phyloP scores from a whole-genome alignment of 352 stramenopile species.

The Pythium brachiatum region DNA sequence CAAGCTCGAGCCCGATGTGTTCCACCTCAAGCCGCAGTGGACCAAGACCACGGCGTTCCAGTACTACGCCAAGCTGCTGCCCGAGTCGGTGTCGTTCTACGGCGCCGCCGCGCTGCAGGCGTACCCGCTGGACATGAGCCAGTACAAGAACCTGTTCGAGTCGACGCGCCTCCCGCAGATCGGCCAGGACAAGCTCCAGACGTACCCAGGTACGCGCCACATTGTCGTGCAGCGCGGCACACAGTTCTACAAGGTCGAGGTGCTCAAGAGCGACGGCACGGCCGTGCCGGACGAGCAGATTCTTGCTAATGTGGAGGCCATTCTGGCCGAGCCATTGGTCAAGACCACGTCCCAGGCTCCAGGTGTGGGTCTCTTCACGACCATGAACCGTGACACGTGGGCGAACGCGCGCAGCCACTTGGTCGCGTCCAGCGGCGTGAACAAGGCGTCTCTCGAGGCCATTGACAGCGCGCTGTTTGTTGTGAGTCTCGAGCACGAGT shows the following conservation, averaged over 20 bases:
- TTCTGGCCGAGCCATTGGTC: constrained; percentile 61
- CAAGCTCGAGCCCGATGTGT: constrained; percentile 85
- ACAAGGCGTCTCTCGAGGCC: constrained; percentile 67
- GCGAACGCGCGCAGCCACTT: constrained; percentile 61
- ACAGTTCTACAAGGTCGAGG: constrained; percentile 88
- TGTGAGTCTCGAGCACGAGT: constrained; percentile 70
- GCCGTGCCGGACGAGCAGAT: constrained; percentile 75
- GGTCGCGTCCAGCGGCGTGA: constrained; percentile 43
- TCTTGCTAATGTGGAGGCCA: constrained; percentile 80
- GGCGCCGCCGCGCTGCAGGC: constrained; percentile 77
- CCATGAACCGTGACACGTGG: constrained; percentile 83
- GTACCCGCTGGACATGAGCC: constrained; percentile 91
- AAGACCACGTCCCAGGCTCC: constrained; percentile 34
- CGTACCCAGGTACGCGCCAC: constrained; percentile 60
- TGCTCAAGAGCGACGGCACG: constrained; percentile 61
- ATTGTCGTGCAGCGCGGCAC: constrained; percentile 82
- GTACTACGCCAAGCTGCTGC: constrained; percentile 80
- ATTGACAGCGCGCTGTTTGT: constrained; percentile 89
- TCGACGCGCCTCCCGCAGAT: constrained; percentile 69
- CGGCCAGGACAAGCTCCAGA: constrained; percentile 72
- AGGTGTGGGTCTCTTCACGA: constrained; percentile 77
- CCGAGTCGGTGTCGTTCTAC: constrained; percentile 86
- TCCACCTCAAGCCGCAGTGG: constrained; percentile 84
- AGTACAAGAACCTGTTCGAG: constrained; percentile 90
- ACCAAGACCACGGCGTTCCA: constrained; percentile 80